Evolutionary conservation across 352 stramenopile genomes (phyloP).

Genomic region (Phytophthora lateralis): DNA sequence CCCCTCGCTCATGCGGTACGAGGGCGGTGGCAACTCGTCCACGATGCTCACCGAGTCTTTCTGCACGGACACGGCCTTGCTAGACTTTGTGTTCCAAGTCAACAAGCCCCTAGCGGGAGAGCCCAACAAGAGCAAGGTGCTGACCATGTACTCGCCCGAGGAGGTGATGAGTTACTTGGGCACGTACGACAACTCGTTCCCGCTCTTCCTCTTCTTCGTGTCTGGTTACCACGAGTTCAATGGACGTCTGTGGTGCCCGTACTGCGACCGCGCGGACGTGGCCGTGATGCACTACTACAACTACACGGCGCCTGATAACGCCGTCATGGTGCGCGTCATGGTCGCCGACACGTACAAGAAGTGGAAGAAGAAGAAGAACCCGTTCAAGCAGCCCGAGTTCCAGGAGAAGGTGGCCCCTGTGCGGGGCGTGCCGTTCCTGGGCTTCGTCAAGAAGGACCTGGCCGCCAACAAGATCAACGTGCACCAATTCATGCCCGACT

Average conservation of each 20-base stretch:
- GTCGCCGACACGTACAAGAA: constrained; percentile 65
- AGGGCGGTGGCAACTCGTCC: constrained; percentile 74
- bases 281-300: constrained; percentile 84
- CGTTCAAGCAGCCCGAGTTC: constrained; percentile 71
- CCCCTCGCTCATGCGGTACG: constrained; percentile 76
- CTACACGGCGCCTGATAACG: constrained; percentile 61
- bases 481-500: constrained; percentile 70
- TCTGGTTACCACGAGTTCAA: constrained; percentile 79
- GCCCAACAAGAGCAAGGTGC: constrained; percentile 64
- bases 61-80: constrained; percentile 58
- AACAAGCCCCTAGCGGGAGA: constrained; percentile 49
- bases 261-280: constrained; percentile 75
- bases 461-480: constrained; percentile 48
- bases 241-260: constrained; percentile 78
- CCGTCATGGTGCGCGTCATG: constrained; percentile 61
- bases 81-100: constrained; percentile 74
- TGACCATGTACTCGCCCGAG: constrained; percentile 51
- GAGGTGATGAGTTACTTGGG: constrained; percentile 61
- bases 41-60: constrained; percentile 77
- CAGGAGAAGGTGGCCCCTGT: constrained; percentile 61
- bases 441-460: constrained; percentile 62
- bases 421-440: constrained; percentile 69
- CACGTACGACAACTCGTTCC: constrained; percentile 72
- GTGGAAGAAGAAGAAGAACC: constrained; percentile 85
- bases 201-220: constrained; percentile 82